phyloP scores from a whole-genome alignment of 441 rosid genomes.

The Populus hybrid region DNA sequence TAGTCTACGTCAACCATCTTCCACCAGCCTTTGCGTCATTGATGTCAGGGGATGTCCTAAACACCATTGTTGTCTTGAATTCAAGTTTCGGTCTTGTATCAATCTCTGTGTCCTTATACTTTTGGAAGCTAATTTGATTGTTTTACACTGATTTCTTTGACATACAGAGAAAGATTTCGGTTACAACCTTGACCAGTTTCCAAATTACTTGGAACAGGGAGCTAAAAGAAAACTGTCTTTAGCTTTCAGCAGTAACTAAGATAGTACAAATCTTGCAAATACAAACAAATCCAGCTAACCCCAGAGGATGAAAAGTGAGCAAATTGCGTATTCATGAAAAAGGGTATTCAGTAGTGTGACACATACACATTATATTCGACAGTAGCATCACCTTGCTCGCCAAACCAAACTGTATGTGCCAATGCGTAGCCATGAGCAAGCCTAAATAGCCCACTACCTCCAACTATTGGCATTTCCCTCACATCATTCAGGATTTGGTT shows the following conservation, averaged over 20 bases:
- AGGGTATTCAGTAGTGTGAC: slow-evolving; percentile 26
- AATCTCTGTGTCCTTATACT: too few species aligned
- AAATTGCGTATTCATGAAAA: neutral
- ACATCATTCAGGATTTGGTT: slow-evolving; percentile 33
- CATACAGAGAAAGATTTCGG: too few species aligned
- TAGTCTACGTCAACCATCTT: too few species aligned
- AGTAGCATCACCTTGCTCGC: slow-evolving; percentile 41
- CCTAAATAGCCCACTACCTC: slow-evolving; percentile 68
- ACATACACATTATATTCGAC: slow-evolving; percentile 65
- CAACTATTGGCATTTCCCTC: slow-evolving; percentile 65
- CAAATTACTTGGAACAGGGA: too few species aligned
- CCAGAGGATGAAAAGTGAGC: neutral
- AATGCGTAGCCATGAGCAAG: slow-evolving; percentile 65
- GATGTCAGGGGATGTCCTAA: too few species aligned
- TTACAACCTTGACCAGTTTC: too few species aligned
- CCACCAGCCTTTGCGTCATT: too few species aligned
- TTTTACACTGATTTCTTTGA: too few species aligned
- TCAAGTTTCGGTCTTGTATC: too few species aligned
- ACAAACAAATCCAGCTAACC: neutral
- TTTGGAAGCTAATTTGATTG: too few species aligned
- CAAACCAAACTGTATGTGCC: slow-evolving; percentile 43
- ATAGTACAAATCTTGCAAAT: neutral
- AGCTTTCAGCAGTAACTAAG: neutral
- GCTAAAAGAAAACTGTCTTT: too few species aligned
- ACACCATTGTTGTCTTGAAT: too few species aligned